Base-by-base conservation (phyloP, 805 yeast species). In the Candida sonorensis region DNA sequence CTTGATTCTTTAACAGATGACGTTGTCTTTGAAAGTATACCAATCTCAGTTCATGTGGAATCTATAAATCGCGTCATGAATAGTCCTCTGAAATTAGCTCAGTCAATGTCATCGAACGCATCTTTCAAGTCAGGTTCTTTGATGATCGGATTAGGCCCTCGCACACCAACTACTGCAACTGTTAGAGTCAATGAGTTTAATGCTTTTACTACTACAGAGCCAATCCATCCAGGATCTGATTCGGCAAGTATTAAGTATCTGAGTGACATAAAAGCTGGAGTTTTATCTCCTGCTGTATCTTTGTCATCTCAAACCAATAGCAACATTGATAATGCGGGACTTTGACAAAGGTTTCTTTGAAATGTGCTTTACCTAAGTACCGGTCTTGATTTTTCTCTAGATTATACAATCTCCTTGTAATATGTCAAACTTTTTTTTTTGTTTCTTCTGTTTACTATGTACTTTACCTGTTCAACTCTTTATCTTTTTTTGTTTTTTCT, bases 201-300 rank as follows among this genome's bases (percentile, higher is more conserved):
- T 25, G 43, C 44, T 10, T 46, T 38, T 40, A 44, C 45, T 10
- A 37, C 32, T n/a, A n/a, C n/a, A n/a, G n/a, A n/a, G n/a, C n/a
- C n/a, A n/a, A n/a, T n/a, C n/a, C n/a, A n/a, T n/a, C n/a, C n/a
- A n/a, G n/a, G n/a, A n/a, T n/a, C n/a, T n/a, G n/a, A n/a, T n/a
- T 36, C 49, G 4, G 40, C 51, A 2, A 40, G 45, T 33, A 27
- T 37, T 16, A 47, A 42, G 24, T 44, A 44, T 33, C 28, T 46
- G 33, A 46, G 43, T 30, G 49, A 46, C 17, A 42, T 46, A 14
- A 40, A 44, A 28, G 14, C 38, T 10, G 47, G 51, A 7, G 30
- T 37, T 24, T 35, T 38, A 13, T 38, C 45, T 1, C 42, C 38
- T 8, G 10, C 23, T 12, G 18, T 17, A 10, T 23, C 34, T 17